Percentiles rank a stretch among this genome's conserved stretches.
These are phyloP conservation scores for Royoungia palumana DNA, from an alignment of 768 basidiomycete species.

Conservation along the genomic window DNA sequence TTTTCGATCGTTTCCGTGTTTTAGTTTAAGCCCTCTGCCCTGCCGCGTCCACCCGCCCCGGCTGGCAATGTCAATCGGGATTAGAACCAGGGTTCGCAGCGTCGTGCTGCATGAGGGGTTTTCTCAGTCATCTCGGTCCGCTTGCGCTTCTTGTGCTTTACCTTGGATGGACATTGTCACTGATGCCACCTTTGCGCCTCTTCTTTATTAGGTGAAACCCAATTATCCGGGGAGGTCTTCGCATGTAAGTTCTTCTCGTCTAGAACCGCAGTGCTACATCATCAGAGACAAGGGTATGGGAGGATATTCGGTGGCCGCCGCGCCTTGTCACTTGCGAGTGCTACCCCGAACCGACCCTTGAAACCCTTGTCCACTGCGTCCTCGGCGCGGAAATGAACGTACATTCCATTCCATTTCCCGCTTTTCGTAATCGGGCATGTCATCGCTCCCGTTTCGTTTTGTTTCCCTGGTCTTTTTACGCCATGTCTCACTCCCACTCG, in stretches of 20 bases:
- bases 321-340: no score
- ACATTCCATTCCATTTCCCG: not conserved
- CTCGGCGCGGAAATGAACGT: conserved; percentile 7
- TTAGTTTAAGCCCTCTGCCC: not conserved
- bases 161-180: not conserved
- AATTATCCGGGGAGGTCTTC: conserved; percentile 90
- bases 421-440: not conserved
- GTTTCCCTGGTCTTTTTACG: not conserved
- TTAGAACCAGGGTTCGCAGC: no score
- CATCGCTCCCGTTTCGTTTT: not conserved
- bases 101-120: no score
- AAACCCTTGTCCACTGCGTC: not conserved
- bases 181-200: not conserved
- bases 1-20: not conserved
- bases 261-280: no score
- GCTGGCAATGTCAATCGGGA: no score
- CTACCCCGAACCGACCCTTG: no score
- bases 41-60: no score
- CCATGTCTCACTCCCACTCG: not conserved
- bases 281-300: no score
- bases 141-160: no score
- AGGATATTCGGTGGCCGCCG: no score
- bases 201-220: conserved; percentile 63
- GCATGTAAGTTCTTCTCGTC: conserved; percentile 56
- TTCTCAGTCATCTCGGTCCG: no score